A percentile compares a stretch with the other conserved stretches of the same genome.
phyloP scores from a whole-genome alignment of 2,329 filamentous ascomycete genomes.

The Colletotrichum lindemuthianum region DNA sequence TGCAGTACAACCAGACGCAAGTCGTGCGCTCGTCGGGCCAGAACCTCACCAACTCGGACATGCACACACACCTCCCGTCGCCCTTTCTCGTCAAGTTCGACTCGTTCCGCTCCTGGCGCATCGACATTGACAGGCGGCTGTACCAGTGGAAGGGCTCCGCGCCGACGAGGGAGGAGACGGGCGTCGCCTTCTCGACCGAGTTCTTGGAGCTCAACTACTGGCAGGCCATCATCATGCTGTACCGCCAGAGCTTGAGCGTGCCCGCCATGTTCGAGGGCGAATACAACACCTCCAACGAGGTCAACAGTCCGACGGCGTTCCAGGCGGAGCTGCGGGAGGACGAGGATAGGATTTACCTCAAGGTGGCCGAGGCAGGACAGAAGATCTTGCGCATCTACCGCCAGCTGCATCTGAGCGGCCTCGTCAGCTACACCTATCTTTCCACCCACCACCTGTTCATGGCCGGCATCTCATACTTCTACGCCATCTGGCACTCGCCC shows the following conservation, averaged over 20 bases:
- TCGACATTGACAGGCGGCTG: conserved; percentile 84
- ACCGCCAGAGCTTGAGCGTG: conserved; percentile 88
- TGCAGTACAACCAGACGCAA: conserved; percentile 91
- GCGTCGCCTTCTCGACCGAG: conserved; percentile 88
- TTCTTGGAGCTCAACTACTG: conserved; percentile 97
- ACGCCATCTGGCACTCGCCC: conserved; percentile 96
- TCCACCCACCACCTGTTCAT: conserved; percentile 98
- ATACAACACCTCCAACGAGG: conserved; percentile 71
- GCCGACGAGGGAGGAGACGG: conserved; percentile 80
- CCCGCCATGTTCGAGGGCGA: conserved; percentile 87
- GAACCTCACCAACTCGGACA: conserved; percentile 74
- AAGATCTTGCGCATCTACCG: conserved; percentile 91
- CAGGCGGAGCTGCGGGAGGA: conserved; percentile 78
- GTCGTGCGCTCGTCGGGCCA: conserved; percentile 74
- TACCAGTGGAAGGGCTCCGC: conserved; percentile 88
- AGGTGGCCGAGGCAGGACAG: conserved; percentile 94
- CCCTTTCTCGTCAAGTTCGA: conserved; percentile 87
- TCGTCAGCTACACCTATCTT: conserved; percentile 96
- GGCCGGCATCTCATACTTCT: conserved; percentile 95
- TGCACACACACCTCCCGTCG: conserved; percentile 82
- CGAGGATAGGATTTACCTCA: conserved; percentile 90
- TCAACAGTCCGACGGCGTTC: conserved; percentile 70
- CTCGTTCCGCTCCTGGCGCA: conserved; percentile 88
- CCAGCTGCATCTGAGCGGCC: conserved; percentile 84
- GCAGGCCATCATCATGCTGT: conserved; percentile 96